Percentiles rank a stretch among this genome's conserved stretches.
phyloP scores from a whole-genome alignment of 1,284 basidiomycete genomes.

The Cutaneotrichosporon dermatis region DNA sequence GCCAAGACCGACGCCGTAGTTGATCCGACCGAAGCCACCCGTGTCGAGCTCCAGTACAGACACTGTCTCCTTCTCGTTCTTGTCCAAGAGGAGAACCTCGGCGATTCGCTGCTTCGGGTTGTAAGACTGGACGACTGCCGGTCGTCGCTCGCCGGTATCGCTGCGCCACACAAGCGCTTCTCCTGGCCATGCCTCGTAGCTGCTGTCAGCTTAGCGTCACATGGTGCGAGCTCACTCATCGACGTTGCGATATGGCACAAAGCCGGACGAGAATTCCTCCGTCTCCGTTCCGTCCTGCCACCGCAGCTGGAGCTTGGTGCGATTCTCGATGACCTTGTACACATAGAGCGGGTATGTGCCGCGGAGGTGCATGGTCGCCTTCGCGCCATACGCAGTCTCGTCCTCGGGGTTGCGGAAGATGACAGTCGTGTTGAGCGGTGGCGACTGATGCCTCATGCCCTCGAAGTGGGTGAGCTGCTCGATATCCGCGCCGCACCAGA shows the following conservation, averaged over 20 bases:
- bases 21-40: constrained; percentile 50
- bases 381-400: constrained; percentile 21
- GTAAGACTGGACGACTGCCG: constrained; percentile 73
- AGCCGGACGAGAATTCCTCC: constrained; percentile 59
- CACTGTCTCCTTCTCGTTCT: constrained; percentile 57
- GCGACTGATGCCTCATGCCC: constrained; percentile 27
- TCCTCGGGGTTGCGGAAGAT: constrained; percentile 27
- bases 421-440: constrained; percentile 44
- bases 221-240: constrained; percentile 42
- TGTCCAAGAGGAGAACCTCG: constrained; percentile 40
- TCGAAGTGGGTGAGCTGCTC: constrained; percentile 63
- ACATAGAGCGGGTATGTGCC: constrained; percentile 55
- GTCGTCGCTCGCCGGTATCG: constrained; percentile 59
- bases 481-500: constrained; percentile 68
- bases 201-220: constrained; percentile 1
- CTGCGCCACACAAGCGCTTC: constrained; percentile 83
- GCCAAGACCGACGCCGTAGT: constrained; percentile 71
- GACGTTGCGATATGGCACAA: constrained; percentile 67
- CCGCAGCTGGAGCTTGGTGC: constrained; percentile 65
- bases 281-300: constrained; percentile 78
- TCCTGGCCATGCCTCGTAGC: constrained; percentile 62
- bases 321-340: constrained; percentile 64
- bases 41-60: constrained; percentile 84
- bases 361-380: constrained; percentile 20
- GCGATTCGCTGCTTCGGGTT: constrained; percentile 69